Conservation (phyloP, 2,329 filamentous ascomycete genomes). For the Apiospora hydei region DNA sequence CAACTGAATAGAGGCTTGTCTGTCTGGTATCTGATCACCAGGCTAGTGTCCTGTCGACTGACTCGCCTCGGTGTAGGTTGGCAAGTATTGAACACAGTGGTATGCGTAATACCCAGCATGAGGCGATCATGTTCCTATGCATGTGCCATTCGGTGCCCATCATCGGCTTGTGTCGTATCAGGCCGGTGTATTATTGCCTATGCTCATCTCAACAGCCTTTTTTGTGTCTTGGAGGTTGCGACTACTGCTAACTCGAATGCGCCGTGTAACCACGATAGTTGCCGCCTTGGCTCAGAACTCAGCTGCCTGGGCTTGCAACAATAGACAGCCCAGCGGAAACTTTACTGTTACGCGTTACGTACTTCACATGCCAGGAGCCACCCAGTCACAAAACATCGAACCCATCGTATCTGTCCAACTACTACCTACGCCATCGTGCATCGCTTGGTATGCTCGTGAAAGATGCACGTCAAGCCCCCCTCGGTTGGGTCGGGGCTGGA, state of each 20-base stretch:
- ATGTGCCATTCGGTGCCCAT: conserved; percentile 12
- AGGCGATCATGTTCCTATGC: conserved; percentile 19
- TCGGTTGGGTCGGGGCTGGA: conserved; percentile 6
- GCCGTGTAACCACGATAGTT: conserved; percentile 5
- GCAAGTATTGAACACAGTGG: background rate
- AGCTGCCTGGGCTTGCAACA: conserved; percentile 5
- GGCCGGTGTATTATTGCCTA: background rate
- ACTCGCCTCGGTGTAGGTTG: background rate
- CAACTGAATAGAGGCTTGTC: conserved; percentile 13
- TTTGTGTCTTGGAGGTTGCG: background rate
- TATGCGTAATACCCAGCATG: conserved; percentile 11
- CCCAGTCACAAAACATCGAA: background rate
- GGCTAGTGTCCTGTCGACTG: conserved; percentile 6
- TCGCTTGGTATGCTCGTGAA: background rate
- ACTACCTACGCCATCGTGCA: conserved; percentile 18
- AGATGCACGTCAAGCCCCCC: conserved; percentile 16
- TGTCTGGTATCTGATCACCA: conserved; percentile 2
- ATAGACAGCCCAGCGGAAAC: conserved; percentile 6
- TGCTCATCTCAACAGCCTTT: conserved; percentile 7
- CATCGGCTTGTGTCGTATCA: conserved; percentile 19
- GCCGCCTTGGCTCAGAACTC: conserved; percentile 9
- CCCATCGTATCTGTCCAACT: background rate
- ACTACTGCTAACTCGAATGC: background rate
- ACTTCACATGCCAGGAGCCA: conserved; percentile 7
- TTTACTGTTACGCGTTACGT: conserved; percentile 11